phyloP scores from a whole-genome alignment of 768 basidiomycete genomes.

The Pulveroboletus sp. region DNA sequence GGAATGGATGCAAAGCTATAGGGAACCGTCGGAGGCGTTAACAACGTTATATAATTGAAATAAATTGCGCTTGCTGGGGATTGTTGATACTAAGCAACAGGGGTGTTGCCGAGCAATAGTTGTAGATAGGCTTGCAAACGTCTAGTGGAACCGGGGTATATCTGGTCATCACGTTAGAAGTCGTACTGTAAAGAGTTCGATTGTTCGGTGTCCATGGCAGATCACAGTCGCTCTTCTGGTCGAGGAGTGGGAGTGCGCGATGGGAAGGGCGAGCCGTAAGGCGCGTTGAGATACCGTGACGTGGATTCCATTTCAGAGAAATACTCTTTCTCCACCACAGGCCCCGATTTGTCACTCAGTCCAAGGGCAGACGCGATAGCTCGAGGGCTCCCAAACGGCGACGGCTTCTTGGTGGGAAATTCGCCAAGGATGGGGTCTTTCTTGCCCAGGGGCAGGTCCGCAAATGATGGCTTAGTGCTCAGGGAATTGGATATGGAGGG shows the following conservation, averaged over 20 bases:
- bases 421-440: constrained; percentile 61
- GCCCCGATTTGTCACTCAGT: constrained; percentile 30
- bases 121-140: constrained; percentile 31
- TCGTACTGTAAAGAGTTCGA: constrained; percentile 30
- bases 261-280: constrained; percentile 48
- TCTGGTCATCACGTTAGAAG: constrained; percentile 31
- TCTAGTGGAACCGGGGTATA: constrained; percentile 35
- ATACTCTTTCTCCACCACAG: constrained; percentile 27
- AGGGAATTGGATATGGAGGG: constrained; percentile 31
- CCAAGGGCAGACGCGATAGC: constrained; percentile 50
- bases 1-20: constrained; percentile 23
- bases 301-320: constrained; percentile 42
- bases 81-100: constrained; percentile 23
- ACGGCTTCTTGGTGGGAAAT: constrained; percentile 44
- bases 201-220: constrained; percentile 12
- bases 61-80: constrained; percentile 31
- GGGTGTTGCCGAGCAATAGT: constrained; percentile 30
- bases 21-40: constrained; percentile 25
- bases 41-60: constrained; percentile 35
- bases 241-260: constrained; percentile 46
- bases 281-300: constrained; percentile 44
- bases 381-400: constrained; percentile 48
- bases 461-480: constrained; percentile 35
- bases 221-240: constrained; percentile 32
- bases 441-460: constrained; percentile 43